Base-by-base conservation (phyloP, 805 yeast species). In the Wickerhamomyces chambardii region DNA sequence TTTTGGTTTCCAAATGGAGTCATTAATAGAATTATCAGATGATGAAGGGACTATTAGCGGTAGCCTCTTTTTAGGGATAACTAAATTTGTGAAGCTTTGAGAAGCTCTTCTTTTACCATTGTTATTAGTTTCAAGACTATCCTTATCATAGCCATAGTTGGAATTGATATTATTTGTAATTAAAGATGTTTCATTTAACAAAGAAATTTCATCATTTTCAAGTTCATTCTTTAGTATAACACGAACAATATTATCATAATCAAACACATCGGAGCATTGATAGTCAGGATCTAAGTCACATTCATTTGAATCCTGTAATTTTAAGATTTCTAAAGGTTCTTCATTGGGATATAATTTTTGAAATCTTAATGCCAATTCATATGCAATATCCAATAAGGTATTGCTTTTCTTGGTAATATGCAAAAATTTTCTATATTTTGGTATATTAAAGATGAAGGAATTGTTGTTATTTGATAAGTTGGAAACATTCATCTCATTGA, bases 261-360 rank as follows among this genome's bases (percentile, higher is more conserved):
- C 73, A 47, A 84, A 82, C 6, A 83, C 78, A 45, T 82, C 84
- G 9, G 68, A 68, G 0, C 77, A 80, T 3, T 55, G 40, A 43
- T 77, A 84, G 40, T 83, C 95, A 0, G 89, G 89, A 53, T 84
- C 95, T 37, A 84, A 58, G 50, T 84, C 95, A 45, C 89, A 82
- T 37, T 68, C 69, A 39, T 74, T 70, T 29, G 55, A 55, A 53
- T 84, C 90, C 49, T 84, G 94, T 5, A 84, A 56, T 34, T 72
- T 70, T n/a, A 67, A 58, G 29, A 84, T 71, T 6, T 64, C 63
- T 15, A 83, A 52, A 1, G 68, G 67, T 5, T 67, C 73, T 33
- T 70, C 77, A 17, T 65, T 65, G 0, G 92, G 92, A 43, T 84
- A 84, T 35, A 84, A 59, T 48, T 73, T 76, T 25, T 61, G 52